Conservation (phyloP, 768 basidiomycete genomes). For the Kwoniella bestiolae region DNA sequence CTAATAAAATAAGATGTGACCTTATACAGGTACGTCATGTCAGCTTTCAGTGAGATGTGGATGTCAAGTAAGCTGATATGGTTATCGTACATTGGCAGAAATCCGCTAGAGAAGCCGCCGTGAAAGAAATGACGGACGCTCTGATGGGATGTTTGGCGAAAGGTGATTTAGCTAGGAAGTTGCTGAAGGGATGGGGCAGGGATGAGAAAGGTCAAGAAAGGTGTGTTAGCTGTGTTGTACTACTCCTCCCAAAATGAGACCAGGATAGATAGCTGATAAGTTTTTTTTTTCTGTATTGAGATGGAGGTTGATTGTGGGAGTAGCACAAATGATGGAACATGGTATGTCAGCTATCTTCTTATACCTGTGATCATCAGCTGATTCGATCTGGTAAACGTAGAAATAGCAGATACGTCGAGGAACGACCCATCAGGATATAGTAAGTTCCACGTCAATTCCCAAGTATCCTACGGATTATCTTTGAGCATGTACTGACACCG, state of each 20-base stretch:
- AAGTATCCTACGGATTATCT: no score
- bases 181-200: constrained; percentile 18
- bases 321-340: constrained; percentile 10
- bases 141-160: constrained; percentile 17
- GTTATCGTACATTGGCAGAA: constrained; percentile 2
- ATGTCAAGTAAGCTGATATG: constrained; percentile 7
- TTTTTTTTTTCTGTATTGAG: not conserved
- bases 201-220: constrained; percentile 13
- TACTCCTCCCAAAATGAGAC: not conserved
- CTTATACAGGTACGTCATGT: constrained; percentile 17
- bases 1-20: constrained; percentile 20
- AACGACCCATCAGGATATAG: constrained; percentile 20
- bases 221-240: not conserved
- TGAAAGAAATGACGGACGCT: constrained; percentile 19
- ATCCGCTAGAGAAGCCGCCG: constrained; percentile 8
- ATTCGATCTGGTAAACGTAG: not conserved
- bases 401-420: constrained; percentile 19
- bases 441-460: not conserved
- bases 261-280: not conserved
- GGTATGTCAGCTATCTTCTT: not conserved
- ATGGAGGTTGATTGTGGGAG: constrained; percentile 2
- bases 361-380: not conserved
- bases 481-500: no score
- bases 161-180: constrained; percentile 17
- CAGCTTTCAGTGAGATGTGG: not conserved